These are phyloP conservation scores for Podospora australis DNA, from an alignment of 495 filamentous ascomycete genomes.

Conservation along the genomic window DNA sequence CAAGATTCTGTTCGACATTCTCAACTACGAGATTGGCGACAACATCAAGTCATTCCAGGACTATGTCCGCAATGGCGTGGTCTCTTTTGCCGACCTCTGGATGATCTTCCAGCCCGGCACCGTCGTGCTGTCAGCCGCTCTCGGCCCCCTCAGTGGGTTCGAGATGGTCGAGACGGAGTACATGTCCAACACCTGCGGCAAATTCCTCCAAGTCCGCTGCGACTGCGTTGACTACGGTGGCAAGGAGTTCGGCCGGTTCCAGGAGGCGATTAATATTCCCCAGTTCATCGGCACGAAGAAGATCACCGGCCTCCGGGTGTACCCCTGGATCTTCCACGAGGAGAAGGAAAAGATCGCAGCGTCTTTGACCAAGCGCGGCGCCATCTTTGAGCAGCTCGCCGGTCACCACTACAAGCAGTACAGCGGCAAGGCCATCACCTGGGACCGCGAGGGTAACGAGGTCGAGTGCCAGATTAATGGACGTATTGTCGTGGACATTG, in stretches of 20 bases:
- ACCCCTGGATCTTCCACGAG: conserved; percentile 52
- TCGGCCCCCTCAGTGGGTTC: conserved; percentile 28
- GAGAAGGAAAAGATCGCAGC: conserved; percentile 34
- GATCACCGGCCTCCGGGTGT: conserved; percentile 50
- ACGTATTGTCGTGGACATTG: conserved; percentile 31
- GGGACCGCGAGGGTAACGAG: conserved; percentile 30
- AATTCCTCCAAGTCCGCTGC: conserved; percentile 38
- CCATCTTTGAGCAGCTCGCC: conserved; percentile 45
- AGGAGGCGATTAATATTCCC: conserved; percentile 37
- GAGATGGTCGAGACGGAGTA: conserved; percentile 28
- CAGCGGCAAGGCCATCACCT: conserved; percentile 39
- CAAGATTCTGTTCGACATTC: conserved; percentile 48
- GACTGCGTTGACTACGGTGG: conserved; percentile 57
- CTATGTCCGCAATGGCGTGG: conserved; percentile 50
- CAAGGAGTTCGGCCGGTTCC: conserved; percentile 46
- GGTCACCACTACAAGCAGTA: conserved; percentile 55
- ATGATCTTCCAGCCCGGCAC: conserved; percentile 38
- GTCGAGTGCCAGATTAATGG: conserved; percentile 24
- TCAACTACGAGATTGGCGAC: conserved; percentile 54
- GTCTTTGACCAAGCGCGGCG: conserved; percentile 40
- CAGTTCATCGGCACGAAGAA: conserved; percentile 50
- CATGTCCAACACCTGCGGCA: conserved; percentile 22
- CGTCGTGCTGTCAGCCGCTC: conserved; percentile 23
- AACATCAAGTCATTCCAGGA: conserved; percentile 52
- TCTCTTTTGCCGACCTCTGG: conserved; percentile 50